These are phyloP conservation scores for Schwanniomyces sp. DNA, from an alignment of 805 yeast species.

Conservation along the genomic window DNA sequence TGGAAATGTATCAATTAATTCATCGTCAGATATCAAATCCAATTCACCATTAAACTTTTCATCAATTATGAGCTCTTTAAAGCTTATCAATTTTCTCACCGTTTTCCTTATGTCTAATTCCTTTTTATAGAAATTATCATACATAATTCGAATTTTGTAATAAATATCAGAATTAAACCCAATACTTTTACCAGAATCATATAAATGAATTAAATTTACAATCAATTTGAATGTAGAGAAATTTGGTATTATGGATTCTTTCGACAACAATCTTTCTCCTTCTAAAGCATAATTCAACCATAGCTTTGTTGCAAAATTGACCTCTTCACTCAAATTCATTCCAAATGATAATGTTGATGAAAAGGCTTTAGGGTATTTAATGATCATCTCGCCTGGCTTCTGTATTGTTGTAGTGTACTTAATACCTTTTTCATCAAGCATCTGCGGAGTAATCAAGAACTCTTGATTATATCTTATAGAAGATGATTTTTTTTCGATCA, in stretches of 20 bases:
- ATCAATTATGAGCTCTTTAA: constrained; percentile 33
- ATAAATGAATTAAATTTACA: constrained; percentile 43
- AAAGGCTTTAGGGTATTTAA: constrained; percentile 58
- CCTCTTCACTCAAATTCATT: constrained; percentile 53
- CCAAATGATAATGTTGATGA: constrained; percentile 55
- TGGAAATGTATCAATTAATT: constrained; percentile 51
- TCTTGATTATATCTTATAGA: constrained; percentile 38
- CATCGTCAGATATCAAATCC: constrained; percentile 55
- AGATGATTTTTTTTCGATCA: constrained; percentile 18
- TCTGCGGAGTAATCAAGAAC: constrained; percentile 48
- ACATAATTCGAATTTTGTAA: constrained; percentile 29
- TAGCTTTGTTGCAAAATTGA: constrained; percentile 52
- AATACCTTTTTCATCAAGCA: constrained; percentile 50
- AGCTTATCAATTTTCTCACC: constrained; percentile 28
- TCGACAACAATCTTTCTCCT: constrained; percentile 51
- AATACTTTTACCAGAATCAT: constrained; percentile 29
- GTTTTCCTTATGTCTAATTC: constrained; percentile 46
- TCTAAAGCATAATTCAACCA: constrained; percentile 56
- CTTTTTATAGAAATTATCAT: constrained; percentile 28
- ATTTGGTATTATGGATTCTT: constrained; percentile 49
- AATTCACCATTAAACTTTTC: constrained; percentile 25
- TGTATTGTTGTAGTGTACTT: constrained; percentile 50
- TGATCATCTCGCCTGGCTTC: constrained; percentile 58
- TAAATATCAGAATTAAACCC: constrained; percentile 37
- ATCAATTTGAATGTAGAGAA: constrained; percentile 53